Evolutionary conservation across 2,329 filamentous ascomycete species (phyloP).

Genomic region (Mariannaea elegans): DNA sequence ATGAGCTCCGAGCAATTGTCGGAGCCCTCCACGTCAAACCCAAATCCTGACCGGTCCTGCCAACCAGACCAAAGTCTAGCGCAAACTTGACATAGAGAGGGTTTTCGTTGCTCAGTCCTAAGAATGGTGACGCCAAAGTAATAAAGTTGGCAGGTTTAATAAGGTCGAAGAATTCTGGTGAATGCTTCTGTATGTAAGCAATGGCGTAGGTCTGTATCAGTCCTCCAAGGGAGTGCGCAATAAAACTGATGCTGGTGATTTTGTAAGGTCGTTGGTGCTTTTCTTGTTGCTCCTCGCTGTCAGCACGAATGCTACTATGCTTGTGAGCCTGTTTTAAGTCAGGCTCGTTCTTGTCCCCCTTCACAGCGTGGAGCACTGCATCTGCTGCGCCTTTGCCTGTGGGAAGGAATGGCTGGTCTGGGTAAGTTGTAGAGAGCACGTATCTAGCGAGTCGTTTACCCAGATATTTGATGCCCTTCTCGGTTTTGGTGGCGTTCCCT

Average conservation of each 20-base stretch:
- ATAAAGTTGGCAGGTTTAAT: constrained; percentile 94
- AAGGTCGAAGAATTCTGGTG: constrained; percentile 85
- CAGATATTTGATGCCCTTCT: constrained; percentile 95
- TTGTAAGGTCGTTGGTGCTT: constrained; percentile 70
- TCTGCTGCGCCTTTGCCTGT: constrained; percentile 60
- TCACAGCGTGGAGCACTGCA: constrained; percentile 51
- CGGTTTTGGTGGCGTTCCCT: constrained; percentile 89
- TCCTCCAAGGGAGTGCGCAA: constrained; percentile 91
- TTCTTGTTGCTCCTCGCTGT: constrained; percentile 62
- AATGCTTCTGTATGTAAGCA: constrained; percentile 96
- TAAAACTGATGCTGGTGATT: constrained; percentile 94
- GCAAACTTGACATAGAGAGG: constrained; percentile 97
- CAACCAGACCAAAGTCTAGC: constrained; percentile 93
- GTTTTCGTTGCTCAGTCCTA: constrained; percentile 96
- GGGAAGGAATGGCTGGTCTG: constrained; percentile 89
- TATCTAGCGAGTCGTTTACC: constrained; percentile 94
- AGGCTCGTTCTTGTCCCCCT: constrained; percentile 54
- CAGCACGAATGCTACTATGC: constrained; percentile 68
- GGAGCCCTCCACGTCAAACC: constrained; percentile 94
- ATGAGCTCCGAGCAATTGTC: constrained; percentile 83
- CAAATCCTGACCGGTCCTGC: constrained; percentile 94
- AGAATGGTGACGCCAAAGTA: constrained; percentile 83
- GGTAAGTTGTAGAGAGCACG: constrained; percentile 88
- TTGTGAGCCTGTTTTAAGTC: constrained; percentile 63
- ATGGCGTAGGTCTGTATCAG: constrained; percentile 93